Conservation (phyloP, 495 filamentous ascomycete species). For the Rhypophila decipiens region DNA sequence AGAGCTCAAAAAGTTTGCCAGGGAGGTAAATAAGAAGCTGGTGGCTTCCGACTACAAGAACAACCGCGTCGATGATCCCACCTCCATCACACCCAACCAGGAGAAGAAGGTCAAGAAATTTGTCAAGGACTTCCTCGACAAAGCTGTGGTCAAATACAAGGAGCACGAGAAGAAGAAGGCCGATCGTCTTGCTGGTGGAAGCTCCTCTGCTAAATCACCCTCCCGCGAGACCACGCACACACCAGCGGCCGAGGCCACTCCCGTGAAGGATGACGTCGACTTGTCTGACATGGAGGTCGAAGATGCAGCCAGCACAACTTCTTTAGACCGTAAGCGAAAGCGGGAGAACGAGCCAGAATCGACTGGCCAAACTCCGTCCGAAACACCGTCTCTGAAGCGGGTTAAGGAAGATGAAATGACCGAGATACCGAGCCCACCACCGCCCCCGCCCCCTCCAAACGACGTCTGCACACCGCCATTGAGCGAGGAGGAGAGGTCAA, state of each 20-base stretch:
- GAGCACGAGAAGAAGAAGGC: slow-evolving; percentile 61
- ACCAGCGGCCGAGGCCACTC: slow-evolving; percentile 11
- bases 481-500: slow-evolving; percentile 30
- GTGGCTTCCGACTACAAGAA: slow-evolving; percentile 87
- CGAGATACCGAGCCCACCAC: slow-evolving; percentile 33
- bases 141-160: slow-evolving; percentile 68
- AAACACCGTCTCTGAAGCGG: slow-evolving; percentile 42
- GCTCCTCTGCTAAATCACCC: background rate
- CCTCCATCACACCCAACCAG: slow-evolving; percentile 63
- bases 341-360: slow-evolving; percentile 32
- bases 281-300: slow-evolving; percentile 37
- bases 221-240: background rate
- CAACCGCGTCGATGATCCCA: slow-evolving; percentile 73
- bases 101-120: slow-evolving; percentile 73
- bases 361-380: slow-evolving; percentile 32
- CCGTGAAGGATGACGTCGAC: slow-evolving; percentile 20
- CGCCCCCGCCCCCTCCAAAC: slow-evolving; percentile 32
- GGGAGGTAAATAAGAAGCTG: slow-evolving; percentile 82
- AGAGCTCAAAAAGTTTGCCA: slow-evolving; percentile 78
- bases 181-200: slow-evolving; percentile 32
- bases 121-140: slow-evolving; percentile 79
- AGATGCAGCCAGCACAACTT: slow-evolving; percentile 23
- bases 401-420: slow-evolving; percentile 40
- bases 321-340: slow-evolving; percentile 56
- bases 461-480: slow-evolving; percentile 12